Conservation (phyloP, 1,284 basidiomycete genomes). For the Volvariella surrecta region DNA sequence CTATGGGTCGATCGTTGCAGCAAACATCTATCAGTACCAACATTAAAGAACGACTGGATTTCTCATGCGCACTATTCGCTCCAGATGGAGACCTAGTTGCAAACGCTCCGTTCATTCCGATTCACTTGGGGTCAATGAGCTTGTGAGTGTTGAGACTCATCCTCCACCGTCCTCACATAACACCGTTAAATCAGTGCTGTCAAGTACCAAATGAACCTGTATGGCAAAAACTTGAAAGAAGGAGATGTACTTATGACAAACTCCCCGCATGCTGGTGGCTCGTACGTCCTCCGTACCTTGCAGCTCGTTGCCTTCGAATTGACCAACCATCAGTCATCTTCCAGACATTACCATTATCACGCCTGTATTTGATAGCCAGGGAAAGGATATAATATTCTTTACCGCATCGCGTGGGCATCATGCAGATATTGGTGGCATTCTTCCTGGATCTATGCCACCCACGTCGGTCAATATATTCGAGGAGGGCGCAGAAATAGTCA, state of each 20-base stretch:
- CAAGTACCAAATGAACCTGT: conserved; percentile 80
- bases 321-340: conserved; percentile 44
- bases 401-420: conserved; percentile 87
- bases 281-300: conserved; percentile 35
- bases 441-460: conserved; percentile 92
- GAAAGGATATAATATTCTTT: conserved; percentile 82
- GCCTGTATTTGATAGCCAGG: conserved; percentile 67
- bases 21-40: conserved; percentile 90
- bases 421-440: conserved; percentile 60
- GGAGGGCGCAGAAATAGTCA: conserved; percentile 88
- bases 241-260: conserved; percentile 92
- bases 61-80: conserved; percentile 85
- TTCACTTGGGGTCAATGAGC: conserved; percentile 78
- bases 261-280: conserved; percentile 82
- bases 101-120: conserved; percentile 83
- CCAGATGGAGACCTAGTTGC: conserved; percentile 88
- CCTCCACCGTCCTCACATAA: no score
- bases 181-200: conserved; percentile 83
- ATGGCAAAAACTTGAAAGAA: conserved; percentile 61
- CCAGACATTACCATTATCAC: conserved; percentile 89
- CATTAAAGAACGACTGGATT: conserved; percentile 86
- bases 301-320: conserved; percentile 3
- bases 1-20: conserved; percentile 85
- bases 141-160: conserved; percentile 47
- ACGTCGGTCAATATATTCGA: conserved; percentile 86